phyloP scores from a whole-genome alignment of 805 yeast genomes.

The Priceomyces haplophilus region DNA sequence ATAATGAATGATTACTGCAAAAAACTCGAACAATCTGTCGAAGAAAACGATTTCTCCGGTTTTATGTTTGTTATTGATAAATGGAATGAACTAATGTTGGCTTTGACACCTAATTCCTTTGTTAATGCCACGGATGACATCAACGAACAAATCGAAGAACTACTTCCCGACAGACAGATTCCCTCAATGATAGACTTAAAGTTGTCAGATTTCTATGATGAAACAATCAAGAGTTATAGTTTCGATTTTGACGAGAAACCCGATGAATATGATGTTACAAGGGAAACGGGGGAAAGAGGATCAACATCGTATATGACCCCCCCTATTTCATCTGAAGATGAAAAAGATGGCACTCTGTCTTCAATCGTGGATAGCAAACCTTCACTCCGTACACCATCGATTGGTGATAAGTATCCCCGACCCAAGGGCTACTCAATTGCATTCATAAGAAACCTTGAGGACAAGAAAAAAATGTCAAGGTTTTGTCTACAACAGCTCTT shows the following conservation, averaged over 20 bases:
- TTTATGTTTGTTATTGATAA: slow-evolving; percentile 38
- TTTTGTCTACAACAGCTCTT: slow-evolving; percentile 63
- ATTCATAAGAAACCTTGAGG: slow-evolving; percentile 20
- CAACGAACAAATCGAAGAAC: slow-evolving; percentile 21
- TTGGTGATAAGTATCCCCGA: slow-evolving; percentile 5
- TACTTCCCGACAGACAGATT: slow-evolving; percentile 13
- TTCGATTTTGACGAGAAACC: slow-evolving; percentile 3
- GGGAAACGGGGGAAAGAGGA: not conserved
- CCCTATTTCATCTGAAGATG: slow-evolving; percentile 8
- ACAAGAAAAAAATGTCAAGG: slow-evolving; percentile 25
- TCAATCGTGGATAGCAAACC: not conserved
- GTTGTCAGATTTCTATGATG: slow-evolving; percentile 17
- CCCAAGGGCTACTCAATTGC: slow-evolving; percentile 20
- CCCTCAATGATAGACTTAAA: slow-evolving; percentile 19
- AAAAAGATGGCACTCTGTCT: slow-evolving; percentile 1
- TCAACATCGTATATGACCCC: slow-evolving; percentile 6
- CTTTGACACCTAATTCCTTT: slow-evolving; percentile 30
- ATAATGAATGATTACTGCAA: slow-evolving; percentile 34
- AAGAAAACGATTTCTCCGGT: slow-evolving; percentile 28
- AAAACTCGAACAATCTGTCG: slow-evolving; percentile 27
- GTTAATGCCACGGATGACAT: slow-evolving; percentile 18
- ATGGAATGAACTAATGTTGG: slow-evolving; percentile 40
- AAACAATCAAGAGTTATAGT: slow-evolving; percentile 10
- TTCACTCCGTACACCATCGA: not conserved
- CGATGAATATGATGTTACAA: not conserved